Evolutionary conservation across 345 rosid species (phyloP), one percentile per base, ranked within the genome.

Genomic region (Noccaea bulbosa): DNA sequence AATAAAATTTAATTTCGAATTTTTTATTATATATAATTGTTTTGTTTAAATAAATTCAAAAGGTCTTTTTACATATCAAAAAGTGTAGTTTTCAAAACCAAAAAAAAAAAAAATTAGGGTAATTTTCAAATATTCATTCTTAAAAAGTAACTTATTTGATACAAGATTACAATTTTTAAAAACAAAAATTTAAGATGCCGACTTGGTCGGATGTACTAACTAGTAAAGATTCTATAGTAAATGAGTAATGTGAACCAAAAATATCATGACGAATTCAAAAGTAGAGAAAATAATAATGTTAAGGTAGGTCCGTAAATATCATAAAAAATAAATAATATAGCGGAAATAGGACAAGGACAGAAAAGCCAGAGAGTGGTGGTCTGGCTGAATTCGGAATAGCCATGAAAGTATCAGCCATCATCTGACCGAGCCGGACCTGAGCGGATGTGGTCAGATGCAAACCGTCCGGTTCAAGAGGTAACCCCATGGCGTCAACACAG

Each of bases 371-470:
- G 60, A 43, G 47, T 53, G 38, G 37, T 16, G 68, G 75, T 27
- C n/a, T 66, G 8, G 67, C 59, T 22, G 78, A 62, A 45, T n/a
- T 75, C 7, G 74, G 69, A 61, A 75, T 69, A 20, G 51, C 65
- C 17, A 82, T 76, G 71, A 81, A 91, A 16, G 88, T 83, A 11
- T 75, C 77, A 2, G 88, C 88, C 76, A 93, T 55, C 86, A 75
- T 86, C 40, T 72, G 78, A 10, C 97, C 97, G 2, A 89, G 79
- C 73, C 69, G 83, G 24, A 87, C 94, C 81, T 89, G 90, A 32
- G 90, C 67, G 5, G 74, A 60, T 37, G 96, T 83, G n/a, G 96
- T 80, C 22, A 93, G 85, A 74, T 93, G 98, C 62, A 89, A 83
- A 55, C 80, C 74, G 51, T 86, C 97, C 1, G 86, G 88, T 66